Base-by-base conservation (phyloP, 1,284 basidiomycete genomes). In the Peniophora sp. region DNA sequence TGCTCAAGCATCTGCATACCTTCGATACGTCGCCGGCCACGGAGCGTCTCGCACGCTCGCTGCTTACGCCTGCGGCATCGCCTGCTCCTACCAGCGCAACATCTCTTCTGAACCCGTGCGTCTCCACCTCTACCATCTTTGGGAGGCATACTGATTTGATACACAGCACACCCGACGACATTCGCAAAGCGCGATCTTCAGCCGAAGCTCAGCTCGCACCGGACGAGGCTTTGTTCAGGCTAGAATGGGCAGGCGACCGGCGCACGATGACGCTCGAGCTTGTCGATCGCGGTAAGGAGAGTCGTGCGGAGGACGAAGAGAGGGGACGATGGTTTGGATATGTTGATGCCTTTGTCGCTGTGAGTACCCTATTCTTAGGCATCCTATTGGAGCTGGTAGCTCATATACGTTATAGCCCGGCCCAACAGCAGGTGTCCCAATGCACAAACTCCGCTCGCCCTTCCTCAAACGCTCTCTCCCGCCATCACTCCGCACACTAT, bases 241-340 rank as follows among this genome's bases (percentile, higher is more conserved):
- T 41, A 6, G 38, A 41, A n/a, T 58, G 94, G 92, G 70, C 88
- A 17, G 80, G 85, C 0, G 75, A 81, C 19, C 75, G 78, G 10
- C 85, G 85, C 58, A 79, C 75, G 12, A 76, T 96, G 63, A 87
- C 89, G 0, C 75, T 97, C 50, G 92, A 97, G 65, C 71, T 98
- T 27, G 78, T 97, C 46, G 27, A 32, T 12, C 27, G 27, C 27
- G 89, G 89, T 17, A 92, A 91, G 63, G 93, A 96, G 57, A 78
- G 86, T 2, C 89, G 83, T 47, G 79, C 89, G 36, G 92, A 97
- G 59, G 92, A 96, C 61, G 83, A 87, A 0, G 89, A 89, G 64
- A 87, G 85, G 16, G 85, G 89, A 44, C 77, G 89, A 48, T 95
- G 93, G 92, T 85, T 92, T 57, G 76, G 85, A 2, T 98, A 98